Conservation (phyloP, 805 yeast species). For the Cyberlindnera xylosilytica region DNA sequence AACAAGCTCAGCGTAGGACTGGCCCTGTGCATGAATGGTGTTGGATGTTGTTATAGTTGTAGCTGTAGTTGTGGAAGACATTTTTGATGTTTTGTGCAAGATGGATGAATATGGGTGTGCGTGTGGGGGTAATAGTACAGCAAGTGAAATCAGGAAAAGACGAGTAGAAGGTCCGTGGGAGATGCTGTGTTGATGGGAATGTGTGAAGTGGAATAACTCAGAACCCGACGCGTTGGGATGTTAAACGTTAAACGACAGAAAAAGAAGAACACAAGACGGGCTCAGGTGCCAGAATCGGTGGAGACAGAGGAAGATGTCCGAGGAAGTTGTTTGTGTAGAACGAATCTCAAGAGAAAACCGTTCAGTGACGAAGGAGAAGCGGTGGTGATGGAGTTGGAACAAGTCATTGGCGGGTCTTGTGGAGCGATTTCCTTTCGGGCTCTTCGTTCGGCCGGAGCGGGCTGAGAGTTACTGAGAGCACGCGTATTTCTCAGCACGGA, state of each 20-base stretch:
- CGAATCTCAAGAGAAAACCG: background rate
- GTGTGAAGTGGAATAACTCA: background rate
- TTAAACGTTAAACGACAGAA: too few species aligned
- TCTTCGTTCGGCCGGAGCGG: background rate
- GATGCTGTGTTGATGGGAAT: background rate
- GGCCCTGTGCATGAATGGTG: conserved; percentile 12
- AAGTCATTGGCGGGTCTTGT: too few species aligned
- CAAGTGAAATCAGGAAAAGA: too few species aligned
- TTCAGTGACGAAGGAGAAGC: background rate
- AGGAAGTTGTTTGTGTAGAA: too few species aligned
- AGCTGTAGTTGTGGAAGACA: conserved; percentile 5
- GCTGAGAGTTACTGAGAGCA: background rate
- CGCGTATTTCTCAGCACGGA: background rate
- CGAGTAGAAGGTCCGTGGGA: background rate
- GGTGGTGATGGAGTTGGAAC: background rate
- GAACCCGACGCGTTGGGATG: background rate
- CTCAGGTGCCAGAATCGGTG: too few species aligned
- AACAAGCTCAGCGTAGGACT: conserved; percentile 50
- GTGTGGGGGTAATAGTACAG: too few species aligned
- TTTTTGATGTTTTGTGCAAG: background rate
- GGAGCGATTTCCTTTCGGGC: background rate
- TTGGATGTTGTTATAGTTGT: conserved; percentile 5
- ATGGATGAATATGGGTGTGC: background rate
- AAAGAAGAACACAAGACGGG: too few species aligned
- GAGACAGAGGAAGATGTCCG: too few species aligned